Evolutionary conservation across 108 stramenopile genomes (phyloP).

Genomic region (Fragilariopsis cylindrus): DNA sequence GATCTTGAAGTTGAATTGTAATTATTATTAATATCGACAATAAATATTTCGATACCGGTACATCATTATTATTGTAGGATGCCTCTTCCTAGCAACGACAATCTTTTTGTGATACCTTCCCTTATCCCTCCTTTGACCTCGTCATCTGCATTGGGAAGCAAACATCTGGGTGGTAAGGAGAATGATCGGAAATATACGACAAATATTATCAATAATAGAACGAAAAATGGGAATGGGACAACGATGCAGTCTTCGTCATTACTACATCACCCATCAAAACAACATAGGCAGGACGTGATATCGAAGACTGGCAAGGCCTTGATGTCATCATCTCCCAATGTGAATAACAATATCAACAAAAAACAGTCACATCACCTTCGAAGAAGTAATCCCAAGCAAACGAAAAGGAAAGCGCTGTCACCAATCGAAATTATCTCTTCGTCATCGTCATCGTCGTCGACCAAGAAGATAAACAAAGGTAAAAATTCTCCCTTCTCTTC

Average conservation of each 20-base stretch:
- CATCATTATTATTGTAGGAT: not conserved
- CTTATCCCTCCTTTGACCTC: conserved; percentile 31
- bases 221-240: not conserved
- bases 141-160: conserved; percentile 1
- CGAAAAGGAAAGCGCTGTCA: conserved; percentile 1
- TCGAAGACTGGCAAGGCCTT: not conserved
- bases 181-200: not conserved
- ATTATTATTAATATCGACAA: too few species aligned
- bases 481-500: conserved; percentile 1
- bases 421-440: conserved; percentile 5
- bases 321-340: not conserved
- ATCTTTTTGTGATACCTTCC: conserved; percentile 15
- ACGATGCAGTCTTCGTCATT: not conserved
- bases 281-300: not conserved
- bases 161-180: not conserved
- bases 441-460: conserved; percentile 9
- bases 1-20: too few species aligned
- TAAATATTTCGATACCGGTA: too few species aligned
- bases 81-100: conserved; percentile 2
- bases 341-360: not conserved
- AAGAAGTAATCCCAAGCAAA: not conserved
- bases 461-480: not conserved
- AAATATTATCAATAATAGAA: not conserved
- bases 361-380: not conserved
- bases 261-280: not conserved